Percentiles rank a stretch among this genome's conserved stretches.
Evolutionary conservation across 2,329 filamentous ascomycete genomes (phyloP).

Genomic region (Pseudogymnoascus sp.): DNA sequence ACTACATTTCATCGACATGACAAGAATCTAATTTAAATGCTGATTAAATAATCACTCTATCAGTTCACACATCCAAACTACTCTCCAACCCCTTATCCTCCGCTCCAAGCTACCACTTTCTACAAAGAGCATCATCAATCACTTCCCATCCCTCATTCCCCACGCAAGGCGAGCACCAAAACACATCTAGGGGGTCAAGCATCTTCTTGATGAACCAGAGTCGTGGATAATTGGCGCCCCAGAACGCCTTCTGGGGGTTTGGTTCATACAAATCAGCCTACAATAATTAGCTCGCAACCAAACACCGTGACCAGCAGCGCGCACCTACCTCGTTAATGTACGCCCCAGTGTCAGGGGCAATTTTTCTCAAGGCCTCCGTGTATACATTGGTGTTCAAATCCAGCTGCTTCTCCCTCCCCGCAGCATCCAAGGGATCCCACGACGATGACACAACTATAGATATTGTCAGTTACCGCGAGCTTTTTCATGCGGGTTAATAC

Average conservation of each 20-base stretch:
- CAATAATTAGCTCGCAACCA: constrained; percentile 28
- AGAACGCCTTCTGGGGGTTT: constrained; percentile 31
- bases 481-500: constrained; percentile 19
- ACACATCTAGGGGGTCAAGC: constrained; percentile 43
- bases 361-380: constrained; percentile 19
- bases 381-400: constrained; percentile 18
- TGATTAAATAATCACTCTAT: too few species aligned
- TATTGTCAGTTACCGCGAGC: not conserved
- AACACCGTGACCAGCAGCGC: constrained; percentile 34
- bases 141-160: constrained; percentile 38
- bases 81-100: not conserved
- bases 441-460: constrained; percentile 13
- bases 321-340: constrained; percentile 27
- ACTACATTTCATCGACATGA: too few species aligned
- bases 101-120: not conserved
- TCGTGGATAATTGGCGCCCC: constrained; percentile 37
- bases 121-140: constrained; percentile 20
- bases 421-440: constrained; percentile 19
- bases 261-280: constrained; percentile 43
- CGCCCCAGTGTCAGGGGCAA: constrained; percentile 24
- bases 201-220: constrained; percentile 40
- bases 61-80: too few species aligned
- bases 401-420: constrained; percentile 13
- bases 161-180: constrained; percentile 45
- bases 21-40: too few species aligned